These are phyloP conservation scores for Silene noctiflora DNA, from an alignment of 179 eudicot genomes.

Conservation along the genomic window DNA sequence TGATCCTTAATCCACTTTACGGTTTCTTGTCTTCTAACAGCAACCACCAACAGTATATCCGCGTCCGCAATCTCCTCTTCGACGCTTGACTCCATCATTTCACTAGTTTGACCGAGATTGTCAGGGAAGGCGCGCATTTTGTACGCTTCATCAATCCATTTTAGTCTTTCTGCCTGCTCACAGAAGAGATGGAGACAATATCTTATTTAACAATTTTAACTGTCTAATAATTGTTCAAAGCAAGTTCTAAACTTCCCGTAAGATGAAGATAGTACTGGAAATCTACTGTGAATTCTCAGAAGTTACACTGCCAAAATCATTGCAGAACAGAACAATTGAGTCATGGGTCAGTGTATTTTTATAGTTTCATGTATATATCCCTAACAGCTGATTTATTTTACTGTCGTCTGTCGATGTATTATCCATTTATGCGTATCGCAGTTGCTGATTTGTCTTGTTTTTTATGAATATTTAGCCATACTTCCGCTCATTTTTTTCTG, in stretches of 20 bases:
- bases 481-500: background rate
- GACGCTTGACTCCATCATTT: constrained; percentile 27
- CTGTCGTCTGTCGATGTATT: too few species aligned
- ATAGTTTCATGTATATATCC: too few species aligned
- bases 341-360: too few species aligned
- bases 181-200: constrained; percentile 9
- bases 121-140: constrained; percentile 75
- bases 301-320: background rate
- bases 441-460: too few species aligned
- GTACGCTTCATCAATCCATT: constrained; percentile 79
- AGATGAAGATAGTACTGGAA: background rate
- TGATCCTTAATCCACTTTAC: constrained; percentile 52
- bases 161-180: constrained; percentile 66
- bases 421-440: too few species aligned
- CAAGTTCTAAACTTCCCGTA: constrained; percentile 2
- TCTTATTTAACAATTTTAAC: background rate
- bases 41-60: constrained; percentile 61
- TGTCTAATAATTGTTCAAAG: constrained; percentile 8
- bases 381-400: too few species aligned
- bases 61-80: constrained; percentile 41
- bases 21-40: constrained; percentile 59
- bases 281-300: background rate
- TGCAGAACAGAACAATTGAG: too few species aligned
- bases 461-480: too few species aligned
- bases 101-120: constrained; percentile 26